Base-by-base conservation (phyloP, 2,329 filamentous ascomycete species). In the Fusarium sambucinum region DNA sequence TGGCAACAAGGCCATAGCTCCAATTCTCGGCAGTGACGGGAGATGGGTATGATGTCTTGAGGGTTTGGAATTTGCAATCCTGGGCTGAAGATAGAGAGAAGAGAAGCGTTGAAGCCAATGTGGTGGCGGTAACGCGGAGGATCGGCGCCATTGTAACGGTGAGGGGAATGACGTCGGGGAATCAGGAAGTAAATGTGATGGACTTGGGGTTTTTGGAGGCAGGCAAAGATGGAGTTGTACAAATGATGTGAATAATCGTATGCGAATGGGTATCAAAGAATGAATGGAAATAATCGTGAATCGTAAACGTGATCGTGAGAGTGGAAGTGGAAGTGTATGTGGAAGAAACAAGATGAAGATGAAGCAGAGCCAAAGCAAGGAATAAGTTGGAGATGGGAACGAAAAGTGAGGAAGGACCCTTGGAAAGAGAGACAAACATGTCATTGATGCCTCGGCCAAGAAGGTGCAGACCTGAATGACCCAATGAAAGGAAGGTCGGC, bases 11-110 rank as follows among this genome's bases (percentile, higher is more conserved):
- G 60, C 81, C 78, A 17, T 80, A 81, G 8, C 79, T 75, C 81
- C 83, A 86, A 30, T 81, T 82, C 6, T 74, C 68, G 21, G 80
- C 80, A 12, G 81, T 78, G 3, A 72, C 72, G 14, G 82, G 83
- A 6, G 73, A 61, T 5, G 74, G 73, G 63, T 81, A 80, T 33
- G 68, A 68, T 3, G 80, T 77, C 8, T 71, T 56, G 35, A 83
- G 74, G 27, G 77, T 71, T 58, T 76, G 48, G 19, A 61, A 68
- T 4, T 17, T 37, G 30, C 67, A 70, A 33, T 58, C 27, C 27
- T 51, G 66, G 11, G 63, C 60, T 23, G 47, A 57, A 27, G 60
- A n/a, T 17, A 54, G 9, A 37, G 66, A 42, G 29, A 41, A 33
- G 46, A 67, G 29, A 2, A 67, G 29, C 13, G 53, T 47, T 33